phyloP scores from a whole-genome alignment of 306 rosid species.

The Prunus padus region DNA sequence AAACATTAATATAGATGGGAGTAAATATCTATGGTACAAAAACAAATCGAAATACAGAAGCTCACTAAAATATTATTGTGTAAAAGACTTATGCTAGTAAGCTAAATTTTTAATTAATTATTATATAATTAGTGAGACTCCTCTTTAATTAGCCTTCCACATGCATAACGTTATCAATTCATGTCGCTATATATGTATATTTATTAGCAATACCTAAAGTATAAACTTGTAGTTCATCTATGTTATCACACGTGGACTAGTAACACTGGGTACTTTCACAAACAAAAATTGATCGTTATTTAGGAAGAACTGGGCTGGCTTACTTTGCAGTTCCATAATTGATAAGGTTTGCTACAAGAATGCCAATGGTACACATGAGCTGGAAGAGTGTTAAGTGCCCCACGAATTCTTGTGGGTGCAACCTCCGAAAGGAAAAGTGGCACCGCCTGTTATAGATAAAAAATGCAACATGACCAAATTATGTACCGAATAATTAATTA shows the following conservation, averaged over 20 bases:
- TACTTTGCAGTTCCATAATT: conserved; percentile 52
- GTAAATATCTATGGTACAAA: neutral
- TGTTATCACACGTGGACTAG: neutral
- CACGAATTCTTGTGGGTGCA: conserved; percentile 64
- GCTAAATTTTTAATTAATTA: too few species aligned
- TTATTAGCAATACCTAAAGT: neutral
- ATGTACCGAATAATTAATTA: neutral
- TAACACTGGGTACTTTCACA: neutral
- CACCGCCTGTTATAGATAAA: conserved; percentile 34
- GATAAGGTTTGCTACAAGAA: conserved; percentile 50
- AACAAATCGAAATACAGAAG: neutral
- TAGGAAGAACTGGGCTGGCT: neutral
- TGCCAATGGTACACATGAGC: conserved; percentile 55
- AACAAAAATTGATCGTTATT: neutral
- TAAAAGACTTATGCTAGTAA: too few species aligned
- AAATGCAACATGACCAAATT: neutral
- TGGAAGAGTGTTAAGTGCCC: conserved; percentile 66
- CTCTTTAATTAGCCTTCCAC: neutral
- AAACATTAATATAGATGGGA: neutral
- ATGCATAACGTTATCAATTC: neutral
- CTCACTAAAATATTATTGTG: too few species aligned
- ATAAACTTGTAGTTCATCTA: neutral
- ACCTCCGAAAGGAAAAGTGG: conserved; percentile 27
- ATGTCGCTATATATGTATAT: neutral
- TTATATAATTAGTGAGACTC: neutral